These are phyloP conservation scores for Aspergillus fumigatus DNA, from an alignment of 2,329 filamentous ascomycete genomes.

Conservation along the genomic window DNA sequence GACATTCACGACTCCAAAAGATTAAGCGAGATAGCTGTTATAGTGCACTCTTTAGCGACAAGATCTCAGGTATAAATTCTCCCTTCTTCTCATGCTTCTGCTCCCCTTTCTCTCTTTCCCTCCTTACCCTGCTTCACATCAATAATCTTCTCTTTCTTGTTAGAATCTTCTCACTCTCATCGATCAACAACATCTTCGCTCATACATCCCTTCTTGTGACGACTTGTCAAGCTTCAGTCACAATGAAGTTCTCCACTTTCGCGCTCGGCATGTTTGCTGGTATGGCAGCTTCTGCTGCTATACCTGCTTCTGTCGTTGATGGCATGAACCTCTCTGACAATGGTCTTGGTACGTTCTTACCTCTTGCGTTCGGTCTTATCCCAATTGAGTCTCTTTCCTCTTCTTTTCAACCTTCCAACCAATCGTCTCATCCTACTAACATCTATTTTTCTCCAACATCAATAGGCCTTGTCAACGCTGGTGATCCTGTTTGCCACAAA, in stretches of 20 bases:
- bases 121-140: background rate
- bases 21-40: background rate
- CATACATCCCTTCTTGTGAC: background rate
- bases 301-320: background rate
- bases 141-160: background rate
- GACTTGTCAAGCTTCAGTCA: background rate
- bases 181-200: background rate
- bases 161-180: background rate
- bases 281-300: background rate
- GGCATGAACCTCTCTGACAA: background rate
- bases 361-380: background rate
- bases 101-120: background rate
- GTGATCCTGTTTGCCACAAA: background rate
- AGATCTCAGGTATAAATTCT: background rate
- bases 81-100: background rate
- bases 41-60: background rate
- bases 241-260: background rate
- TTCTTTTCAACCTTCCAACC: background rate
- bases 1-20: background rate
- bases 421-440: background rate
- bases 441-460: background rate
- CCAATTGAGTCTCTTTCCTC: background rate
- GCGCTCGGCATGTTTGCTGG: background rate
- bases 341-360: background rate
- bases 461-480: background rate